Base-by-base conservation (phyloP, 805 yeast genomes). In the Candida succiphila region DNA sequence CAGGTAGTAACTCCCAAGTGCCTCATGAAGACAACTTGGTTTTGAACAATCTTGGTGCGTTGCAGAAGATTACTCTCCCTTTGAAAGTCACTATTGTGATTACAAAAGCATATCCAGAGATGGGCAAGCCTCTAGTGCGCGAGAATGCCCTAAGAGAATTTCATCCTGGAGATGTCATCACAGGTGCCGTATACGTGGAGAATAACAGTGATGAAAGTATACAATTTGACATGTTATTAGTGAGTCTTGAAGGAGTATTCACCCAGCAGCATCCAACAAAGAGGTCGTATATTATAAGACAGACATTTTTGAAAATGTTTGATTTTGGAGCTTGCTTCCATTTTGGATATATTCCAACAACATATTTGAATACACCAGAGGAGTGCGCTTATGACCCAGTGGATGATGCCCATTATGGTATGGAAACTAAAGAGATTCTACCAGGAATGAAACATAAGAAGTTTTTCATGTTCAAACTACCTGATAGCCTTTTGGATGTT, bases 141-240 rank as follows among this genome's bases (percentile, higher is more conserved):
- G 61, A 55, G 27, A 48, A 49, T 5, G 41, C 55, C 31, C 43
- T 68, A 9, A 61, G 60, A 36, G 85, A 78, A 51, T 78, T 69
- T 46, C 72, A 74, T 12, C 72, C 76, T 17, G 85, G 83, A 15
- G 85, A 77, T 49, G 61, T 61, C 17, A 63, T 78, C 15, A 69
- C 74, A 43, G 87, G 87, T 0, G 70, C 64, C 39, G 53, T 67
- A 7, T 41, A 50, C 1, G 56, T 72, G 22, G 54, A 56, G 32
- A 72, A 71, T 41, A 51, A 39, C 9, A 52, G 69, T 2, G 35
- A 46, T 3, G 33, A 44, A 14, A 56, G 64, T 1, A 54, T 76
- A 17, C 65, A 66, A 4, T 78, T 76, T 44, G 76, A 75, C 41
- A 69, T 72, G 74, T 70, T 78, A 45, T 63, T 69, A 35, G 67